phyloP scores from a whole-genome alignment of 2,329 filamentous ascomycete species.

The Nectriaceae sp. region DNA sequence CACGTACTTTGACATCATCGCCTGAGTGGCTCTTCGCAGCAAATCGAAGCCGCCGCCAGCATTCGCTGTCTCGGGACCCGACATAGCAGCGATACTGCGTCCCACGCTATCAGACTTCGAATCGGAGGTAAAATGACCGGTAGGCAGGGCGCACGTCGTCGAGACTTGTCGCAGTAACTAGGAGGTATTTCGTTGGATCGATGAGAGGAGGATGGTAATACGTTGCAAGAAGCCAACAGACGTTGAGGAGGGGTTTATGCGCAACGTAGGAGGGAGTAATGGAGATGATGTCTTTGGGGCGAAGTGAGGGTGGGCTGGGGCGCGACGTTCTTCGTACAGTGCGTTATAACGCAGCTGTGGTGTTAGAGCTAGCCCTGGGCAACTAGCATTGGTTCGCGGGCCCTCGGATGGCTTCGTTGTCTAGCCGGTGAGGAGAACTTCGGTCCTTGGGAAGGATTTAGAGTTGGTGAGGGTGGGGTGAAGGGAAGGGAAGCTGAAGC shows the following conservation, averaged over 20 bases:
- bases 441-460: slow-evolving; percentile 2
- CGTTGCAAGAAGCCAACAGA: not conserved
- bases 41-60: slow-evolving; percentile 56
- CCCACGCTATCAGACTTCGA: slow-evolving; percentile 4
- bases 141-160: not conserved
- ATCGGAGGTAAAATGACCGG: too few species aligned
- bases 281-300: slow-evolving; percentile 23
- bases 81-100: slow-evolving; percentile 42
- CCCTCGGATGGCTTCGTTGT: not conserved
- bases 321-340: slow-evolving; percentile 27
- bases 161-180: not conserved
- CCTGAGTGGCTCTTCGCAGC: slow-evolving; percentile 61
- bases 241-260: not conserved
- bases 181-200: not conserved
- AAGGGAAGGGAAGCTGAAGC: not conserved
- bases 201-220: not conserved
- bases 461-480: slow-evolving; percentile 8
- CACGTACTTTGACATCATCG: slow-evolving; percentile 65
- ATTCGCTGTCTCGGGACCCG: slow-evolving; percentile 48
- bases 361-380: not conserved
- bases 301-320: slow-evolving; percentile 30
- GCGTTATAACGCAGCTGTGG: slow-evolving; percentile 18
- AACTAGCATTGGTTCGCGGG: not conserved
- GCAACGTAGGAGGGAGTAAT: slow-evolving; percentile 18
- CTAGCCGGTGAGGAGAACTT: not conserved